Base-by-base conservation (phyloP, 2,329 filamentous ascomycete genomes). In the Aspergillus viridinutans region DNA sequence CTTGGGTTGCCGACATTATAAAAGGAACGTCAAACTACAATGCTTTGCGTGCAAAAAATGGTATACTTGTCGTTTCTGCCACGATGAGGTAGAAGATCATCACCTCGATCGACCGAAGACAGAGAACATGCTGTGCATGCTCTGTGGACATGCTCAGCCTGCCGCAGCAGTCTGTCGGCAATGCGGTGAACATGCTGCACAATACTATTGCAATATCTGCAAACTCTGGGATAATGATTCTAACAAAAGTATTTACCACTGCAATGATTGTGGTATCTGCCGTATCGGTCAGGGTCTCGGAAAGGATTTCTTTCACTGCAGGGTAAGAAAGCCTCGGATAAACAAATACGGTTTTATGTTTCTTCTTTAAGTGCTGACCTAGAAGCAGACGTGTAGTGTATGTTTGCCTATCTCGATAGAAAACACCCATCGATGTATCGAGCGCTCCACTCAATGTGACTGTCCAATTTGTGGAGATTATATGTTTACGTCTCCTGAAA, bases 281-380 rank as follows among this genome's bases (percentile, higher is more conserved):
- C 85, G 94, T 57, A 87, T 92, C 56, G 94, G 94, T 1, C 85
- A 91, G 72, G 94, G 94, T 1, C 79, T 99, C 29, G 93, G 94
- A 3, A 97, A 96, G 71, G 94, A 99, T 71, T 99, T 96, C 72
- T 92, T 95, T 69, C 94, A 99, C 74, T 99, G 94, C 88, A 95
- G 96, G 84, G 91, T 93, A 78, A 72, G 76, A 65, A 26, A 26
- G 26, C 48, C 12, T 35, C 29, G 5, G 3, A n/a, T 14, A 17
- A 9, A 10, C 10, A n/a, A 25, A 54, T n/a, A 29, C 42, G 28
- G 43, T 47, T 23, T 17, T 20, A 26, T 38, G 8, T 47, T 12
- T 23, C 14, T 47, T 4, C 6, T 17, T 17, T 47, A 21, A 47
- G 43, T 55, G 25, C 63, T 71, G 38, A 71, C 38, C 38, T 32